A percentile compares a stretch with the other conserved stretches of the same genome.
Conservation (phyloP, 2,329 filamentous ascomycete species). For the Nannizziopsis barbatae region DNA sequence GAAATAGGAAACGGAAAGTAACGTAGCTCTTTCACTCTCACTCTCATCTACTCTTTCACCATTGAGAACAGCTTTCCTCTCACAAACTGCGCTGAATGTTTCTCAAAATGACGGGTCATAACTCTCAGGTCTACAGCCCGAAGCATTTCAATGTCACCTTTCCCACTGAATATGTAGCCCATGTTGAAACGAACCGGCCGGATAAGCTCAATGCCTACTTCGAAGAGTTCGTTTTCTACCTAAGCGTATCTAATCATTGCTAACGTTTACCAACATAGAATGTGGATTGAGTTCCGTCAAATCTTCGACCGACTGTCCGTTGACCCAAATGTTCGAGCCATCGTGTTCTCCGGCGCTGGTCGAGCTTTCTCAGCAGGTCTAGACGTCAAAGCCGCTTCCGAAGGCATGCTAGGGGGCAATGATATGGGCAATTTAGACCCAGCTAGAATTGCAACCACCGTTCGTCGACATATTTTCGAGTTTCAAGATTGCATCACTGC, state of each 20-base stretch:
- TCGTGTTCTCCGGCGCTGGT: constrained; percentile 72
- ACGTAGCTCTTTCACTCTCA: no score
- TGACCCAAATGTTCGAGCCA: constrained; percentile 60
- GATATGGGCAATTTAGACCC: constrained; percentile 39
- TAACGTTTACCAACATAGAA: constrained; percentile 34
- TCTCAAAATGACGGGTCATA: constrained; percentile 7
- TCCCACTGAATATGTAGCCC: constrained; percentile 63
- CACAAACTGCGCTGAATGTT: no score
- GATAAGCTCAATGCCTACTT: constrained; percentile 81
- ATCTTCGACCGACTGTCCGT: constrained; percentile 63
- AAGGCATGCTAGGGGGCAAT: constrained; percentile 39
- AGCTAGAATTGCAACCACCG: constrained; percentile 50
- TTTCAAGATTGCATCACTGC: constrained; percentile 70
- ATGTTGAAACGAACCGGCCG: constrained; percentile 83
- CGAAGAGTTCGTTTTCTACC: constrained; percentile 42
- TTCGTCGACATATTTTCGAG: constrained; percentile 60
- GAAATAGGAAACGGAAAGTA: no score
- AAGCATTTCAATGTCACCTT: constrained; percentile 64
- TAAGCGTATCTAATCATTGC: not conserved
- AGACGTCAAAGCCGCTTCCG: constrained; percentile 61
- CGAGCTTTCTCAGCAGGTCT: constrained; percentile 77
- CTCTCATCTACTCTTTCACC: no score
- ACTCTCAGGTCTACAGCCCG: not conserved
- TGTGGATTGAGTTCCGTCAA: constrained; percentile 71
- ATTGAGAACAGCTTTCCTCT: no score